phyloP scores from a whole-genome alignment of 495 filamentous ascomycete species.

The Ramalina intermedia region DNA sequence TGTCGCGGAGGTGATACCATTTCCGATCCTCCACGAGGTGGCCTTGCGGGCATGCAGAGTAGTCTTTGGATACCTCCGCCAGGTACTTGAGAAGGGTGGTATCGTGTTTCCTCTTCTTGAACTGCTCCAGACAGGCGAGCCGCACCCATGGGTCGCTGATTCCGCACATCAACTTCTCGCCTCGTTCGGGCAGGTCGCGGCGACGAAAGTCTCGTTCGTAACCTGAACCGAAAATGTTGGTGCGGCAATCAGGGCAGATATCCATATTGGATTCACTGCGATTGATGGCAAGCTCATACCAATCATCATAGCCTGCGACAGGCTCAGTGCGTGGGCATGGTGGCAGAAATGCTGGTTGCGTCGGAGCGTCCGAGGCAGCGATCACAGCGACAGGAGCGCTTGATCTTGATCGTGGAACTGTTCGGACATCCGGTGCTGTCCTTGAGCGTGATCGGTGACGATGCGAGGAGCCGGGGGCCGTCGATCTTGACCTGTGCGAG shows the following conservation, averaged over 20 bases:
- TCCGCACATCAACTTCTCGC: constrained; percentile 33
- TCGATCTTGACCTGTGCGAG: neutral
- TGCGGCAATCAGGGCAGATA: constrained; percentile 50
- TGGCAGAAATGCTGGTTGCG: constrained; percentile 21
- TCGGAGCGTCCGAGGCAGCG: neutral
- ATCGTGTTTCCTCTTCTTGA: constrained; percentile 38
- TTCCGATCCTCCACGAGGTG: constrained; percentile 24
- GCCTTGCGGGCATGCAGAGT: constrained; percentile 38
- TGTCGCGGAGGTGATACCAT: constrained; percentile 49
- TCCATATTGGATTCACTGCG: constrained; percentile 29
- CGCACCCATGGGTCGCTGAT: constrained; percentile 51
- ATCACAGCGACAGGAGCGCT: neutral
- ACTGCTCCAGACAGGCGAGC: constrained; percentile 50
- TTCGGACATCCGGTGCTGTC: neutral
- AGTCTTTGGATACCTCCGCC: constrained; percentile 25
- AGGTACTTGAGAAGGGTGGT: constrained; percentile 41
- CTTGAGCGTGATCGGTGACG: neutral
- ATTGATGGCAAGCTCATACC: constrained; percentile 47
- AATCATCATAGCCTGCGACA: constrained; percentile 41
- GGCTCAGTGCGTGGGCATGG: constrained; percentile 39
- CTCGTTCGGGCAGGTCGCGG: constrained; percentile 24
- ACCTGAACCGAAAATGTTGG: constrained; percentile 36
- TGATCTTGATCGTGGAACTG: neutral
- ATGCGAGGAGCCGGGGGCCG: neutral
- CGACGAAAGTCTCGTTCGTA: constrained; percentile 40